Evolutionary conservation across 352 stramenopile species (phyloP), one percentile per base, ranked within the genome.

Genomic region (Thraustochytrium sp.): DNA sequence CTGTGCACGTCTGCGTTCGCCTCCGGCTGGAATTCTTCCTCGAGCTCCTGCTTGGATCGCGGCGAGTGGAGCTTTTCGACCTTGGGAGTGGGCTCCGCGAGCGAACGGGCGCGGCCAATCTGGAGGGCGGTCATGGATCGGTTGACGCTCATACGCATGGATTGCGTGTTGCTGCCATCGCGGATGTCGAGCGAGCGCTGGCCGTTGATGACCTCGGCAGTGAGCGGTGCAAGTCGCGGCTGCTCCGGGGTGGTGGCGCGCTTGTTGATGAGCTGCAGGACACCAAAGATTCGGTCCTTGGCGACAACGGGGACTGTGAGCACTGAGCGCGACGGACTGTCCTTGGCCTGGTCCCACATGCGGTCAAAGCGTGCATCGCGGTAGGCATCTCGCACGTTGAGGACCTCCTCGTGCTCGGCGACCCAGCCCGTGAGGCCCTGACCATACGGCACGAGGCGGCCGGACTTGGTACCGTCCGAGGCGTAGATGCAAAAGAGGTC

Each of bases 351-450:
- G n/a, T 11, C 31, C 29, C 59, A 26, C 40, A 49, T 72, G 26
- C 90, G 90, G 75, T 97, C 93, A 42, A 98, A 98, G 63, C 93
- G 92, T 0, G 89, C 85, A 68, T 98, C 93, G 13, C 92, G 85
- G 85, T 97, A 97, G 3, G 92, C 93, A 84, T 98, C 93, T 2
- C 85, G 89, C 40, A 98, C 94, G 73, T 96, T 96, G 74, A 95
- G 89, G 18, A 88, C 77, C 75, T 91, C 92, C 51, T 91, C 90
- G 1, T 92, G 96, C 18, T 87, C 90, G 8, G 93, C 93, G 3
- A 96, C 93, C n/a, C 89, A 94, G 0, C 93, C 94, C 37, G 93
- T 92, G 46, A 97, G 93, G 31, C 94, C 93, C 87, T 91, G 93
- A 78, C 91, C 91, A 31, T 91, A 91, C 0, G 59, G 40, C 23